Base-by-base conservation (phyloP, 805 yeast species). In the Schwanniomyces yamadae region DNA sequence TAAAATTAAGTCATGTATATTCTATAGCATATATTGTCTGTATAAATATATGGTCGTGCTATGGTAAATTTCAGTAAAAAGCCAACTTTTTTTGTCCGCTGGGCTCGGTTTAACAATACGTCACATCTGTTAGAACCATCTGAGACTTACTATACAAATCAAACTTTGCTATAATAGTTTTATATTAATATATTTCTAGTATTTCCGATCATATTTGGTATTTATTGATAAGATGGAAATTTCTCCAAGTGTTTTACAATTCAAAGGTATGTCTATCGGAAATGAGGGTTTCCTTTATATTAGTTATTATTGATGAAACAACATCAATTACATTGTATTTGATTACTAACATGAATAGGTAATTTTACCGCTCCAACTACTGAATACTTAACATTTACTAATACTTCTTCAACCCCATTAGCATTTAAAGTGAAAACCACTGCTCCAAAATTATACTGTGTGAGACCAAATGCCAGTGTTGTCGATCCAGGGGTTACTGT, bases 381-480 rank as follows among this genome's bases (percentile, higher is more conserved):
- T 12, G 83, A 81, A 56, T 64, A 70, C 38, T 69, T 81, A 51
- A 59, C 66, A 29, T 71, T 81, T 45, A 58, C 72, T 61, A 82
- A 80, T 50, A 68, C 82, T 26, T 61, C 77, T 11, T 70, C 71
- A 36, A 66, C 79, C 21, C 71, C 81, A 29, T 64, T 78, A 52
- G 96, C 96, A 20, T 93, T 88, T 74, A 93, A 93, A 69, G 97
- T 93, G 56, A 93, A 91, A 69, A 91, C 99, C 30, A 93, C 99
- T 5, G 97, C 98, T 7, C 99, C 99, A 42, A 90, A 87, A 62
- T 71, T 87, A 62, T 83, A 90, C 71, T 87, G 96, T 62, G 98
- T 93, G 34, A 83, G 96, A 66, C 99, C 99, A 44, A 93, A 90
- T 61, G 91, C 97, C 41, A 79, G 93, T 11, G 61, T 83, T 23